Evolutionary conservation across 2,329 filamentous ascomycete species (phyloP), one percentile per base, ranked within the genome.

Genomic region (Aureobasidium sp.): DNA sequence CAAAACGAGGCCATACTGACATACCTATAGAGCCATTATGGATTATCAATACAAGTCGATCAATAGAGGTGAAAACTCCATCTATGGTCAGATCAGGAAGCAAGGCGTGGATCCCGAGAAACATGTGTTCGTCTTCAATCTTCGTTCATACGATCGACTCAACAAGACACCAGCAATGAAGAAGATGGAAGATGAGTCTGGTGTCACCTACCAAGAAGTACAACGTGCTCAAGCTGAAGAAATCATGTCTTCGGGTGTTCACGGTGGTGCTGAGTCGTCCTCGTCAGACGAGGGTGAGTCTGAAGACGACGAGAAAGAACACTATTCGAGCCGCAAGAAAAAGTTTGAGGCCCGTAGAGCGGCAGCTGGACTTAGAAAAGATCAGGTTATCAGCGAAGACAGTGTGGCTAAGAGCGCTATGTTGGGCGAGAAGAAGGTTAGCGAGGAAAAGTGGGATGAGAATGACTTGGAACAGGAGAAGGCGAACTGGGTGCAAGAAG

Each of bases 11-110:
- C 12, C 20, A 24, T 26, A 24, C 56, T 60, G 37, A 60, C 20
- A 24, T 9, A 50, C 15, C 13, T 29, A 0, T 0, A 78, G 91
- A 53, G 93, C 92, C 12, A 99, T 97, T 70, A 97, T 99, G 91
- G 92, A 97, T 72, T 97, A 96, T 71, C 94, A 97, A 72, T 99
- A 94, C 80, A 96, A 95, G 76, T 96, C 91, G 0, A 96, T 99
- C 67, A 90, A 88, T 70, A 87, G 94, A 48, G 94, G 94, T 6
- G 88, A 95, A 66, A 81, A 97, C 71, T 96, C 91, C 5, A 97
- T 99, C 59, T 94, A 89, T 68, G 91, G 84, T 43, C 87, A 89
- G 71, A 85, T 97, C 63, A 79, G 81, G 63, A 84, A 83, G 7
- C 80, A 89, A 65, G 92, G 89, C 1, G 84, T 94, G 1, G 86